phyloP scores from a whole-genome alignment of 2,329 filamentous ascomycete genomes.

The Phialocephala subalpina region DNA sequence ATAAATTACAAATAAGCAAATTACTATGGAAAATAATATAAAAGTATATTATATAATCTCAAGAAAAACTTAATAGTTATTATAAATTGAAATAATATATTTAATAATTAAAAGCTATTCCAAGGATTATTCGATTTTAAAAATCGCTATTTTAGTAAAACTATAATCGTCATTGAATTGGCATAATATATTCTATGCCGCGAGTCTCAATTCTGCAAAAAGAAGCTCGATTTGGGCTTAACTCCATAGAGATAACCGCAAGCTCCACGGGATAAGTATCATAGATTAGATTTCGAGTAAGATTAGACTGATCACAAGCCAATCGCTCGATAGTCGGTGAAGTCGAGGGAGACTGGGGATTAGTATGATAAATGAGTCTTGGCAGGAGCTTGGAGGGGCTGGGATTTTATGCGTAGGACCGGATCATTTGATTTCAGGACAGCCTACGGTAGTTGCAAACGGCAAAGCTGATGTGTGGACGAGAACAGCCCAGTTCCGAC shows the following conservation, averaged over 20 bases:
- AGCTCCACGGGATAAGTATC: constrained; percentile 29
- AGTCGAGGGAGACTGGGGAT: constrained; percentile 32
- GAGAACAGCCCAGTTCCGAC: constrained; percentile 17
- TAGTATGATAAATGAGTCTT: constrained; percentile 30
- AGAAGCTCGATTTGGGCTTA: constrained; percentile 33
- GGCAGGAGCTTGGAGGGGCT: constrained; percentile 25
- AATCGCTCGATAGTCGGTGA: constrained; percentile 37
- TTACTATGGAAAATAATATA: constrained; percentile 24
- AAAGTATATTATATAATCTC: constrained; percentile 27
- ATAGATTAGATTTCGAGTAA: constrained; percentile 34
- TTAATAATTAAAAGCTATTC: constrained; percentile 26
- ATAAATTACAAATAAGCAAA: constrained; percentile 29
- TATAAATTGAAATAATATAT: constrained; percentile 32
- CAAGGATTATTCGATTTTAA: constrained; percentile 22
- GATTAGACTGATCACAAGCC: constrained; percentile 31
- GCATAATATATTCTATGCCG: constrained; percentile 22
- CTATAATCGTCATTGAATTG: constrained; percentile 20
- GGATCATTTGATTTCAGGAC: constrained; percentile 14
- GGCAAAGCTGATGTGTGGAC: constrained; percentile 14
- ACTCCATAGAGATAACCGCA: constrained; percentile 28
- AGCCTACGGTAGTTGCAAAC: constrained; percentile 6
- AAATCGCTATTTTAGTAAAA: constrained; percentile 23
- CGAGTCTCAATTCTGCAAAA: constrained; percentile 32
- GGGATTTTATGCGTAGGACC: no score
- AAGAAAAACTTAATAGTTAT: constrained; percentile 27